These are phyloP conservation scores for Metarhizium rileyi DNA, from an alignment of 2,329 filamentous ascomycete species.

Conservation along the genomic window DNA sequence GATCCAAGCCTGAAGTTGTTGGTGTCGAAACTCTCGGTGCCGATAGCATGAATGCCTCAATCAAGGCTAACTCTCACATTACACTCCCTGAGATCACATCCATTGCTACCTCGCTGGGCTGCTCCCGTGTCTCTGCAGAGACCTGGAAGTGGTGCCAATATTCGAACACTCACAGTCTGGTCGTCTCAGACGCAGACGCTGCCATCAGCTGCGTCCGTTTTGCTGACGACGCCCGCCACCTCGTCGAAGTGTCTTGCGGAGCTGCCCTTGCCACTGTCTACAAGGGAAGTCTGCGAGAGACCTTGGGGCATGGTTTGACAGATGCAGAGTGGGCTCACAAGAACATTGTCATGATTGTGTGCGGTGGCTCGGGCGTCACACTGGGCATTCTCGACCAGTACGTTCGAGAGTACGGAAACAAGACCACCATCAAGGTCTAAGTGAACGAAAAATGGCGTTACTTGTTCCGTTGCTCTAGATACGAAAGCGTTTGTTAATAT, in stretches of 20 bases:
- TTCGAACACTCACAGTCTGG: constrained; percentile 27
- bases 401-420: constrained; percentile 31
- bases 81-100: constrained; percentile 64
- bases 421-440: constrained; percentile 23
- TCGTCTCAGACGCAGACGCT: constrained; percentile 52
- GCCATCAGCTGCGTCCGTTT: constrained; percentile 67
- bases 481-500: constrained; percentile 2
- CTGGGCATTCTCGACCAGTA: constrained; percentile 52
- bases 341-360: constrained; percentile 77
- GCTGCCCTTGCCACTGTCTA: constrained; percentile 66
- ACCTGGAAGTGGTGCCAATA: constrained; percentile 55
- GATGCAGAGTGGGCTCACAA: constrained; percentile 53
- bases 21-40: constrained; percentile 70
- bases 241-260: constrained; percentile 81
- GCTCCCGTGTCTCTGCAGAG: constrained; percentile 56
- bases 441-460: constrained; percentile 1
- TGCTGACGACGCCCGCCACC: constrained; percentile 68
- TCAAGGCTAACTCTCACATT: constrained; percentile 46
- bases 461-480: background rate
- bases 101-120: constrained; percentile 65
- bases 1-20: constrained; percentile 42
- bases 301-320: constrained; percentile 42
- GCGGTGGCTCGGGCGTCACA: constrained; percentile 64
- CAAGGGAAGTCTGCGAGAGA: constrained; percentile 49
- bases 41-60: constrained; percentile 54